A percentile compares a stretch with the other conserved stretches of the same genome.
phyloP scores from a whole-genome alignment of 2,329 filamentous ascomycete genomes.

The Cercospora berteroae region DNA sequence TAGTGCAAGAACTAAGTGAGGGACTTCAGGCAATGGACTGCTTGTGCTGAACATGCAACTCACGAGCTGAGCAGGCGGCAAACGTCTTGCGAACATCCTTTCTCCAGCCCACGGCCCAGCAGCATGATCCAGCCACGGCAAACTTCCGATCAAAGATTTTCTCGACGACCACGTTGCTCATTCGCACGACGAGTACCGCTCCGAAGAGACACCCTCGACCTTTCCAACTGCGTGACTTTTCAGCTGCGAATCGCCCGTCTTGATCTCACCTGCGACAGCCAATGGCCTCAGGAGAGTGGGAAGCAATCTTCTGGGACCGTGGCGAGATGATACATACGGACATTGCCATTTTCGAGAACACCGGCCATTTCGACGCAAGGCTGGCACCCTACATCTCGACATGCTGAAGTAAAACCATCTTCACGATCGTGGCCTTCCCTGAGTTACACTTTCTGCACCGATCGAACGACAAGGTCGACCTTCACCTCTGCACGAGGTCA shows the following conservation, averaged over 20 bases:
- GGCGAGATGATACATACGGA: background rate
- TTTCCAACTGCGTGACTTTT: background rate
- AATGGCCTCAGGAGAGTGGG: background rate
- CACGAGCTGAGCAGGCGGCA: background rate
- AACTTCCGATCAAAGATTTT: background rate
- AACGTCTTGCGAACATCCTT: background rate
- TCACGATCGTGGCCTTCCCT: background rate
- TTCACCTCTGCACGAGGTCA: background rate
- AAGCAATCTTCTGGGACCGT: background rate
- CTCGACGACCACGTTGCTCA: background rate
- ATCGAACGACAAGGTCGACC: background rate
- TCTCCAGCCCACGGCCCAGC: background rate
- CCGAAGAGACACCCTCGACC: background rate
- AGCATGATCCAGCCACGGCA: background rate
- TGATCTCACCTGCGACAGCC: background rate
- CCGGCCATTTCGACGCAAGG: background rate
- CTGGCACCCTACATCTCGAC: background rate
- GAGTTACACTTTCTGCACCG: background rate
- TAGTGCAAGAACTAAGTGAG: background rate
- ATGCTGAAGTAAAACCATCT: background rate
- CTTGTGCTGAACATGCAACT: background rate
- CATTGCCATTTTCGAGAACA: background rate
- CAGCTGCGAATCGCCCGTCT: background rate
- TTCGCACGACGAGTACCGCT: background rate
- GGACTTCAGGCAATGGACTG: background rate